Base-by-base conservation (phyloP, 2,329 filamentous ascomycete species). In the Zelopaecilomyces penicillatus region DNA sequence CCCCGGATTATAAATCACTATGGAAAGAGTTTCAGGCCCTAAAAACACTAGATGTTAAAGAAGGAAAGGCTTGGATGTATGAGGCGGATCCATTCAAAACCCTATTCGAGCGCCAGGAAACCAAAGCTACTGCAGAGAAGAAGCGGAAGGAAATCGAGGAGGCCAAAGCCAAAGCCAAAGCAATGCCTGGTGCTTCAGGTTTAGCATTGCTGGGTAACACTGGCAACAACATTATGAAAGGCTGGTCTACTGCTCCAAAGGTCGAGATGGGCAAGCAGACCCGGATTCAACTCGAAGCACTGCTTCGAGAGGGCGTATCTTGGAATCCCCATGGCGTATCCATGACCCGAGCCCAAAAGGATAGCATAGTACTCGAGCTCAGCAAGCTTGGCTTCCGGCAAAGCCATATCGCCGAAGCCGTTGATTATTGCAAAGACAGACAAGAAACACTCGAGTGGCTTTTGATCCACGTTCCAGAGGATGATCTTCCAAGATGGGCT, bases 391-490 rank as follows among this genome's bases (percentile, higher is more conserved):
- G 88, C 0, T 98, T 98, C 63, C 82, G 91, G n/a, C 75, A 74
- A 55, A 94, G 85, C 56, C 93, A 98, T 59, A 79, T 90, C 35
- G 82, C 94, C 58, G 93, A 98, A 66, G 91, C 93, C 6, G 79
- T 86, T 1, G 80, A 80, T 37, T 81, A 90, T 56, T 96, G 90
- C 68, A 94, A 91, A 63, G 89, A 95, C 60, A 77, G 85, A 30
- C 90, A 96, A 61, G 93, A 98, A 65, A 83, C 88, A 11, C 74
- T 98, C 3, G 91, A 97, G 62, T 98, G 93, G 93, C 75, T 98
- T 11, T 75, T 98, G 40, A 90, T 97, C 42, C 91, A 98, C 64
- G 89, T 98, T 3, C 93, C 93, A 1, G 93, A 98, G 60, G 93
- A 98, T 60, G 93, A 97, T 57, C 69, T 97, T n/a, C 93, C 93